phyloP scores from a whole-genome alignment of 192 early-diverging fungal genomes.

The Entomortierella parvispora region DNA sequence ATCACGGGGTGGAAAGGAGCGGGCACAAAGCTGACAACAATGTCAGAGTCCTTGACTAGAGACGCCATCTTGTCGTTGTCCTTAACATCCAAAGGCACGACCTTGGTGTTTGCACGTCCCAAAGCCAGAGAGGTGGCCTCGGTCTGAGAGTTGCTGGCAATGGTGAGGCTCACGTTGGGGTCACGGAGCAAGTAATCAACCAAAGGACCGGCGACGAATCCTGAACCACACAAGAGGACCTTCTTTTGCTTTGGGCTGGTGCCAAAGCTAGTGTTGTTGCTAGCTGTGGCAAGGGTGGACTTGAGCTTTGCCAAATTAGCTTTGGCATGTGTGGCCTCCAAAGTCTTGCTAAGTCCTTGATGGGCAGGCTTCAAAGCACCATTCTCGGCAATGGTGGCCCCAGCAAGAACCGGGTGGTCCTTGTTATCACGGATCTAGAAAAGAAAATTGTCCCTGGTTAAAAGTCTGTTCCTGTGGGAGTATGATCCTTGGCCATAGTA shows the following conservation, averaged over 20 bases:
- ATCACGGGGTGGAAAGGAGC: constrained; percentile 86
- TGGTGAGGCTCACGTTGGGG: constrained; percentile 68
- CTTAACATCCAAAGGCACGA: constrained; percentile 77
- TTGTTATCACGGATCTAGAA: constrained; percentile 58
- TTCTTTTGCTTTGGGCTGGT: constrained; percentile 30
- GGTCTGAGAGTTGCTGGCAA: constrained; percentile 80
- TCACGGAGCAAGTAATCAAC: constrained; percentile 85
- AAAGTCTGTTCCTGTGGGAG: not conserved
- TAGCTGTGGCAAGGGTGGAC: constrained; percentile 16
- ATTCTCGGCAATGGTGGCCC: constrained; percentile 81
- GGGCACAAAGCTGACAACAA: constrained; percentile 92
- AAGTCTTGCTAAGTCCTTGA: constrained; percentile 58
- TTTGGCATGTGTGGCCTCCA: constrained; percentile 45
- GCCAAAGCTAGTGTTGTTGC: constrained; percentile 16
- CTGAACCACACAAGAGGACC: constrained; percentile 87
- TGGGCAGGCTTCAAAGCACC: constrained; percentile 72
- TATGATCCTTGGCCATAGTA: too few relatives aligned
- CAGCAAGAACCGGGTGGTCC: constrained; percentile 73
- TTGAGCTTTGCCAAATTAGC: constrained; percentile 49
- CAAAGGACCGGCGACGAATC: constrained; percentile 92
- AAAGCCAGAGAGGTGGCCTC: constrained; percentile 79
- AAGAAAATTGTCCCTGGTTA: too few relatives aligned
- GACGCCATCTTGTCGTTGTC: constrained; percentile 66
- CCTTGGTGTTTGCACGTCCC: constrained; percentile 67
- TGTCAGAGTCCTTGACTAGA: constrained; percentile 78